Conservation (phyloP, 106 monocot genomes). For the Iris macrosiphon region DNA sequence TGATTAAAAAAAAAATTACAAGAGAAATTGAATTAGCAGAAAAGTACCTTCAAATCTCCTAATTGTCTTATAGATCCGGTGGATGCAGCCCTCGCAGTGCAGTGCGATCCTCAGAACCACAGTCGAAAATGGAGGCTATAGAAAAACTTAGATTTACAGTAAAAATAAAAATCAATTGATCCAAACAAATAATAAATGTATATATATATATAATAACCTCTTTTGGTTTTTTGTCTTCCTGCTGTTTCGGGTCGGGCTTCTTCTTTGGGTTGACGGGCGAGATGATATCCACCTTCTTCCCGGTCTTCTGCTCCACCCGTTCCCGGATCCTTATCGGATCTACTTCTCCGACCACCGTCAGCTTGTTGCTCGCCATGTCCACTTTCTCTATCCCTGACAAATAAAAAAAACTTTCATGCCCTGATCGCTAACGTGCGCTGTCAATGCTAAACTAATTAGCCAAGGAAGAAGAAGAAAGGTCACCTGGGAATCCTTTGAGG, state of each 20-base stretch:
- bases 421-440: background rate
- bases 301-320: slow-evolving; percentile 30
- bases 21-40: background rate
- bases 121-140: slow-evolving; percentile 11
- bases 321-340: slow-evolving; percentile 47
- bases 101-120: slow-evolving; percentile 50
- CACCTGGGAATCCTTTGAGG: slow-evolving; percentile 46
- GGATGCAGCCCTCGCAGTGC: slow-evolving; percentile 75
- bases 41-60: slow-evolving; percentile 36
- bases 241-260: slow-evolving; percentile 7
- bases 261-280: slow-evolving; percentile 24
- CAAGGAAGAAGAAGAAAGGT: background rate
- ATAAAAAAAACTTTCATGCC: background rate
- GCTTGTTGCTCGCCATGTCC: slow-evolving; percentile 30
- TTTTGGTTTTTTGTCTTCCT: slow-evolving; percentile 9
- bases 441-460: background rate
- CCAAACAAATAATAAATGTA: background rate
- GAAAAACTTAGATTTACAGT: background rate
- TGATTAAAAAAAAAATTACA: too few relatives aligned
- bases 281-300: slow-evolving; percentile 45
- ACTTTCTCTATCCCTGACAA: slow-evolving; percentile 2
- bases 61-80: slow-evolving; percentile 36
- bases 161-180: slow-evolving; percentile 1
- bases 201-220: background rate
- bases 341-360: slow-evolving; percentile 53